These are phyloP conservation scores for Stagonosporopsis tanaceti DNA, from an alignment of 2,329 filamentous ascomycete species.

Conservation along the genomic window DNA sequence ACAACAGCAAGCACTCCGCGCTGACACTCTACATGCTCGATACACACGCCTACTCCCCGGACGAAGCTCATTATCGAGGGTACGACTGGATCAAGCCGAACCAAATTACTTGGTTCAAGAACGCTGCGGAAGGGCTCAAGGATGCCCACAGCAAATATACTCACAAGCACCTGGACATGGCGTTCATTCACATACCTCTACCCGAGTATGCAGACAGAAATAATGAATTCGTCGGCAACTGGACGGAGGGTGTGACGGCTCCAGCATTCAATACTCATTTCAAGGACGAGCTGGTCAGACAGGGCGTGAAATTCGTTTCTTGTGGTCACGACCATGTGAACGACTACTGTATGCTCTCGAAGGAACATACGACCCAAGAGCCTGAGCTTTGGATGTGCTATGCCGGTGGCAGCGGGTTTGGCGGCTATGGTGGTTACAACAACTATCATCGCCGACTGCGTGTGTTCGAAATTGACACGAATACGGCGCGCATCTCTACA, in stretches of 20 bases:
- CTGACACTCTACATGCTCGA: constrained; percentile 95
- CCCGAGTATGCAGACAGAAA: constrained; percentile 79
- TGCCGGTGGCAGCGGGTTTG: constrained; percentile 88
- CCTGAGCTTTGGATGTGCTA: constrained; percentile 95
- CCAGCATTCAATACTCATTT: constrained; percentile 93
- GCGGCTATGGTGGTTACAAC: constrained; percentile 91
- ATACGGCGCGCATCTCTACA: constrained; percentile 84
- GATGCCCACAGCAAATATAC: constrained; percentile 81
- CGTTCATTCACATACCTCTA: constrained; percentile 96
- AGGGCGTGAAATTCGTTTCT: constrained; percentile 85
- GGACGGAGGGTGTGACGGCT: constrained; percentile 85
- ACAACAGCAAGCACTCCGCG: constrained; percentile 85
- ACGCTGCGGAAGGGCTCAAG: constrained; percentile 75
- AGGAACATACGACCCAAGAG: constrained; percentile 54
- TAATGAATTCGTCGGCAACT: constrained; percentile 71
- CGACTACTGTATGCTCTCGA: constrained; percentile 83
- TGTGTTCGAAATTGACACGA: constrained; percentile 93
- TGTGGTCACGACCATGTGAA: constrained; percentile 97
- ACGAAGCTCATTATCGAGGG: constrained; percentile 86
- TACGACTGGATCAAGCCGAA: constrained; percentile 97
- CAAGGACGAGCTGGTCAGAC: constrained; percentile 83
- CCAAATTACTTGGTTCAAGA: constrained; percentile 94
- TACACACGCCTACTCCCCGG: constrained; percentile 88
- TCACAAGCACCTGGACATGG: constrained; percentile 91
- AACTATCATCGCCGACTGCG: constrained; percentile 84